A percentile compares a stretch with the other conserved stretches of the same genome.
Evolutionary conservation across 257 asterid species (phyloP).

Genomic region (Haberlea rhodopensis): DNA sequence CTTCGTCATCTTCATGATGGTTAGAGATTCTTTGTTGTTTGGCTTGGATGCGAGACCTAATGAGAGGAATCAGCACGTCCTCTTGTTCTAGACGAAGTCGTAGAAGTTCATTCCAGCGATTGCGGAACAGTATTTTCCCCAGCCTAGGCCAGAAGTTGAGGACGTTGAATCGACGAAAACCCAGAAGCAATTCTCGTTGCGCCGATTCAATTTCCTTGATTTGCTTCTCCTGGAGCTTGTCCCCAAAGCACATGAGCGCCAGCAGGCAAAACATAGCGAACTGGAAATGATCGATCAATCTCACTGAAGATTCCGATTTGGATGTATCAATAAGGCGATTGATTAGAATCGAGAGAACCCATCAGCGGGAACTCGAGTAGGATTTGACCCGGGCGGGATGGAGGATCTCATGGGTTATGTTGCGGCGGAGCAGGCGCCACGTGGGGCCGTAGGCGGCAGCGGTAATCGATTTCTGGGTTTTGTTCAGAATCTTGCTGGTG

Average conservation of each 20-base stretch:
- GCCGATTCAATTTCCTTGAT: constrained; percentile 46
- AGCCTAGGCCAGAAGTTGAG: constrained; percentile 48
- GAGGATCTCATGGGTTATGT: constrained; percentile 46
- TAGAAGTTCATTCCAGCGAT: constrained; percentile 45
- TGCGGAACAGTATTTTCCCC: constrained; percentile 42
- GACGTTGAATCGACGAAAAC: constrained; percentile 31
- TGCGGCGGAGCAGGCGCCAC: constrained; percentile 54
- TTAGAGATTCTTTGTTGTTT: constrained; percentile 5
- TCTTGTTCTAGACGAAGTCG: constrained; percentile 43
- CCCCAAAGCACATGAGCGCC: constrained; percentile 65
- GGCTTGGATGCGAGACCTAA: constrained; percentile 39
- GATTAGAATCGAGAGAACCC: constrained; percentile 35
- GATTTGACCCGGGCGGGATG: constrained; percentile 39
- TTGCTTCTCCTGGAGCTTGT: constrained; percentile 41
- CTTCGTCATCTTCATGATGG: not conserved
- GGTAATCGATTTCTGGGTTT: constrained; percentile 23
- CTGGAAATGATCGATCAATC: constrained; percentile 50
- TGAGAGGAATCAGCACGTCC: constrained; percentile 42
- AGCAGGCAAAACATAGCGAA: constrained; percentile 60
- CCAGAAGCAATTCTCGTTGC: constrained; percentile 30
- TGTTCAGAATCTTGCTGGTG: constrained; percentile 4
- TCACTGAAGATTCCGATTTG: constrained; percentile 25
- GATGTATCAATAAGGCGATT: constrained; percentile 26
- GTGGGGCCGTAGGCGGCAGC: constrained; percentile 39
- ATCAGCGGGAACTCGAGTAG: constrained; percentile 37